phyloP scores from a whole-genome alignment of 495 filamentous ascomycete species.

The Aspergillus cristatus region DNA sequence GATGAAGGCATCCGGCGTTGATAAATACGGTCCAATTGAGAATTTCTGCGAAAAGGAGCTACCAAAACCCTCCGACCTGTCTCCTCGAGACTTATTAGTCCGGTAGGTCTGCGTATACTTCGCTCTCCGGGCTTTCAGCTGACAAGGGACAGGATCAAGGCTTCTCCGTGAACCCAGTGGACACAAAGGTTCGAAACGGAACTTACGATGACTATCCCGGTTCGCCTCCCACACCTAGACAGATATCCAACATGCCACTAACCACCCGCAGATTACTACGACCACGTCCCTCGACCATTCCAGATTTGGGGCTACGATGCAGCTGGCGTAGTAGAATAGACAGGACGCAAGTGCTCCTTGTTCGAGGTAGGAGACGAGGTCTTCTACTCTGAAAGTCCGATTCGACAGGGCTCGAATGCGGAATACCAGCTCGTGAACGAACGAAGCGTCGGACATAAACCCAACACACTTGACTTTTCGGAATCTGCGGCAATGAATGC shows the following conservation, averaged over 20 bases:
- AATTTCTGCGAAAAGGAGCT: conserved; percentile 14
- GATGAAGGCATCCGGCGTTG: conserved; percentile 18
- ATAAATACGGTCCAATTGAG: conserved; percentile 18
- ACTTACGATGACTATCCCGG: conserved; percentile 25
- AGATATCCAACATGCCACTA: too few species aligned
- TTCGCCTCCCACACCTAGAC: too few species aligned
- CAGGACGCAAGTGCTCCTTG: conserved; percentile 11
- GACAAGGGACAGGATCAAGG: conserved; percentile 1
- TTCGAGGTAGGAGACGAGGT: conserved; percentile 24
- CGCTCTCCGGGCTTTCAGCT: too few species aligned
- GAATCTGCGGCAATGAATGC: conserved; percentile 24
- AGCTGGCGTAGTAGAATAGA: conserved; percentile 17
- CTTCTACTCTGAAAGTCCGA: conserved; percentile 21
- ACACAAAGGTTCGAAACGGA: conserved; percentile 22
- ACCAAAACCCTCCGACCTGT: conserved; percentile 9
- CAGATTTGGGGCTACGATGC: conserved; percentile 26
- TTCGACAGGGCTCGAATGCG: conserved; percentile 10
- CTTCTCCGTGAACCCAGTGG: conserved; percentile 22
- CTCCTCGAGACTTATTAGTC: conserved; percentile 19
- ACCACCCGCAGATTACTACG: conserved; percentile 16
- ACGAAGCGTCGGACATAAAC: conserved; percentile 8
- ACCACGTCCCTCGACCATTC: conserved; percentile 9
- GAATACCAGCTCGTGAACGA: too few species aligned
- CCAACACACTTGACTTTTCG: conserved; percentile 14
- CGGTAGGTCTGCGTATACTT: conserved; percentile 10